phyloP scores from a whole-genome alignment of 2,329 filamentous ascomycete species.

The Sclerotinia minor region DNA sequence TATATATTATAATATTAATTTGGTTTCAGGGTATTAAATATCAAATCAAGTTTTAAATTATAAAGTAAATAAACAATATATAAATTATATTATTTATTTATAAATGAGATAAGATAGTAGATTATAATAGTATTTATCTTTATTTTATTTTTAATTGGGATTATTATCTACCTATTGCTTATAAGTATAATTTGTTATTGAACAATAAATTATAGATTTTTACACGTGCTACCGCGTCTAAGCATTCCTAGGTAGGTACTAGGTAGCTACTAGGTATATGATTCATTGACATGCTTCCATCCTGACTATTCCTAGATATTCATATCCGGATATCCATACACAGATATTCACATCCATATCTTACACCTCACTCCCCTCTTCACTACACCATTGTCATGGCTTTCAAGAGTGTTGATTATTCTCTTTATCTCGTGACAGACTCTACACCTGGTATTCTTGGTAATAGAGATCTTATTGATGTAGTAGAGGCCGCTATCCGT shows the following conservation, averaged over 20 bases:
- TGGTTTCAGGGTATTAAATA: too few species aligned
- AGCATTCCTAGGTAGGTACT: background rate
- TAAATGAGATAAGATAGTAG: too few species aligned
- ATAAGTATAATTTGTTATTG: background rate
- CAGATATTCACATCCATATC: background rate
- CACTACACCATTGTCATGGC: constrained; percentile 36
- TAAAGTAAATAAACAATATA: too few species aligned
- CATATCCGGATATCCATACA: too few species aligned
- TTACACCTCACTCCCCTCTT: background rate
- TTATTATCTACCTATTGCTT: too few species aligned
- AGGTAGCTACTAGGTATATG: too few species aligned
- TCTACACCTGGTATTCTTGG: constrained; percentile 84
- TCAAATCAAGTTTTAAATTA: too few species aligned
- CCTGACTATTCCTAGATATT: background rate
- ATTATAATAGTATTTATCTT: too few species aligned
- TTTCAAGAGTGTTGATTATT: constrained; percentile 64
- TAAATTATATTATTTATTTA: too few species aligned
- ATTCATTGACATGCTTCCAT: background rate
- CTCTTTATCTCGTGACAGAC: constrained; percentile 89
- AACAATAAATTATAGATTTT: background rate
- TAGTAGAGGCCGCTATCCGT: constrained; percentile 73
- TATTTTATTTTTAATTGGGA: too few species aligned
- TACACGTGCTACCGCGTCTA: background rate
- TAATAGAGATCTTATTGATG: constrained; percentile 63
- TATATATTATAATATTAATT: too few species aligned